Evolutionary conservation across 2,329 filamentous ascomycete species (phyloP), one percentile per base, ranked within the genome.

Genomic region (Sphaerostilbella broomeana): DNA sequence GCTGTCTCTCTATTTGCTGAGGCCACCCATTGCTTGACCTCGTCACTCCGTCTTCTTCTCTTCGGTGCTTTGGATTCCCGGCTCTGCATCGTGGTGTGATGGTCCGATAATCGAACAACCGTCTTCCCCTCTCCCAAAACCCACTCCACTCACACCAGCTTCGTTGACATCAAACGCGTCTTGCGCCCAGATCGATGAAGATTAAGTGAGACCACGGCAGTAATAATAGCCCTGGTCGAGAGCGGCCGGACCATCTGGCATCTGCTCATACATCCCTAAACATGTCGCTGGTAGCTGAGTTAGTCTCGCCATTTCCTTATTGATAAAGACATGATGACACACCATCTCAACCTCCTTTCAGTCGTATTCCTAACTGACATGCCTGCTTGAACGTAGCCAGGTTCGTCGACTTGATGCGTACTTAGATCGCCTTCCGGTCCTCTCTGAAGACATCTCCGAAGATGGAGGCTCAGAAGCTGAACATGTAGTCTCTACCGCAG

Each of bases 391-490:
- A n/a, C n/a, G n/a, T 50, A 78, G 73, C 56, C 77, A 79, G 60
- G 71, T 83, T 46, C 73, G 75, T 54, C 73, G 73, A 45, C 64
- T 82, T 42, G 79, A 82, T 60, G 70, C 73, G 50, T 77, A 81
- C 55, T 71, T 84, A 43, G 79, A 84, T 57, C 73, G 76, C 44
- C 71, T 83, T 12, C 62, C 63, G 21, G 57, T 64, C 26, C 47
- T 63, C 32, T 57, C 60, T 16, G 59, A 64, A 56, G 49, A 66
- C 62, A 40, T 60, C 24, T 64, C 63, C 19, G 64, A 67, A 42
- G 62, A 68, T 39, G 64, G 67, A 35, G 61, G 47, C 19, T 60
- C 59, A 22, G 58, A 63, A 22, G 47, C 51, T 18, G 62, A 62
- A 18, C 57, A 60, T 34, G 51, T 50, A 9, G 55, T 61, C 42